Base-by-base conservation (phyloP, 1,284 basidiomycete species). In the Pholiota adiposa region DNA sequence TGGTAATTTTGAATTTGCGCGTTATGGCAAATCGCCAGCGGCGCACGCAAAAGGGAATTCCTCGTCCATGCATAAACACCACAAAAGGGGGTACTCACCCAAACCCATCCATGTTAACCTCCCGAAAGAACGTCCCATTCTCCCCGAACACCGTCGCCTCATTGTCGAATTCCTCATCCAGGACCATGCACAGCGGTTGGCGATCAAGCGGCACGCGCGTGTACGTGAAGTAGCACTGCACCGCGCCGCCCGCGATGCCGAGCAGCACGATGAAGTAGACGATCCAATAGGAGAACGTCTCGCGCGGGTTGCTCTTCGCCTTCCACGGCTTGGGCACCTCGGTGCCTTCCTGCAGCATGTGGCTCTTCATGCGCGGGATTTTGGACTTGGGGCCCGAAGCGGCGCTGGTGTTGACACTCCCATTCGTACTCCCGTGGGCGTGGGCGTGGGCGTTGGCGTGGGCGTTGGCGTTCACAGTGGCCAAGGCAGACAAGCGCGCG, bases 41-140 rank as follows among this genome's bases (percentile, higher is more conserved):
- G 36, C 7, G 29, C 11, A 31, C 29, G 29, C 29, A 31, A 31
- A 31, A 31, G 36, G 16, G 36, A 38, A 40, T 48, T n/a, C n/a
- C n/a, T n/a, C n/a, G n/a, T n/a, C n/a, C n/a, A n/a, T n/a, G n/a
- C n/a, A n/a, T n/a, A n/a, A n/a, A n/a, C n/a, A n/a, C n/a, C n/a
- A n/a, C n/a, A 51, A 34, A 49, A 21, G 11, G 36, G 36, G 66
- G 16, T 16, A 67, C 84, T 67, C 63, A 87, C 81, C 89, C 90
- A 68, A 86, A 93, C 0, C 92, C 92, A 58, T 89, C 86, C 65
- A 92, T 80, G 68, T 87, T 83, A 40, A 90, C 83, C 65, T 94
- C 90, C 23, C 83, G 77, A 49, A 79, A 75, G 84, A 91, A 94
- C 33, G 77, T 82, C 58, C 78, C 79, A 5, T 77, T 78, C 34